These are phyloP conservation scores for Xylariaceae sp. DNA, from an alignment of 2,329 filamentous ascomycete genomes.

Conservation along the genomic window DNA sequence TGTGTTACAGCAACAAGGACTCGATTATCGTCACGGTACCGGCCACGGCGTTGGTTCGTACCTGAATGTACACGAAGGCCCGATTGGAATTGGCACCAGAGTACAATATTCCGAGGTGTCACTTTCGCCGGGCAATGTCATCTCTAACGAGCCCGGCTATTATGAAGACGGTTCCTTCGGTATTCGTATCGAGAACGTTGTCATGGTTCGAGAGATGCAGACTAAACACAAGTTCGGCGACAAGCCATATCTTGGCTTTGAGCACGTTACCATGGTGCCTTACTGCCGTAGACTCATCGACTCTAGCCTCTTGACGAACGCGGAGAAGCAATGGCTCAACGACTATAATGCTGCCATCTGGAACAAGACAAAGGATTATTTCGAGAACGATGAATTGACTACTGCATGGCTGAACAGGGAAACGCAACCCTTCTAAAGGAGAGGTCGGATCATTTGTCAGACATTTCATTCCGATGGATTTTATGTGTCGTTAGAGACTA, in stretches of 20 bases:
- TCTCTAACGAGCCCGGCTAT: conserved; percentile 95
- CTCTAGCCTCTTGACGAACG: conserved; percentile 66
- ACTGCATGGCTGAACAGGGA: conserved; percentile 84
- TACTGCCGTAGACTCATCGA: conserved; percentile 91
- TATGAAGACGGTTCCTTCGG: conserved; percentile 96
- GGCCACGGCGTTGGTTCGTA: conserved; percentile 95
- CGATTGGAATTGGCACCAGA: conserved; percentile 92
- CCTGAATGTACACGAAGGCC: conserved; percentile 95
- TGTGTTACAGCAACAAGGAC: conserved; percentile 62
- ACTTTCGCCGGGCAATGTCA: conserved; percentile 87
- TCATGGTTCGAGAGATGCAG: conserved; percentile 86
- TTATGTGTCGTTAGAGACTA: conserved; percentile 16
- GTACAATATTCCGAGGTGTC: conserved; percentile 91
- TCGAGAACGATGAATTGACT: conserved; percentile 72
- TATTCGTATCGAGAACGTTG: conserved; percentile 94
- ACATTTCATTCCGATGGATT: conserved; percentile 1
- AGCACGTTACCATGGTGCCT: conserved; percentile 96
- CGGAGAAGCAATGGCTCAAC: conserved; percentile 86
- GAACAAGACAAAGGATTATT: conserved; percentile 78
- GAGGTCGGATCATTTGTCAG: not conserved
- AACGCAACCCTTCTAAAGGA: conserved; percentile 63
- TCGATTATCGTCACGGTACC: conserved; percentile 96
- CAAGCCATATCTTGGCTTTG: conserved; percentile 91
- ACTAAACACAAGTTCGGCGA: conserved; percentile 89
- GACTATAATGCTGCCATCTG: conserved; percentile 80